Percentiles rank a stretch among this genome's conserved stretches.
Evolutionary conservation across 345 rosid genomes (phyloP).

Genomic region (Melaleuca quinquenervia): DNA sequence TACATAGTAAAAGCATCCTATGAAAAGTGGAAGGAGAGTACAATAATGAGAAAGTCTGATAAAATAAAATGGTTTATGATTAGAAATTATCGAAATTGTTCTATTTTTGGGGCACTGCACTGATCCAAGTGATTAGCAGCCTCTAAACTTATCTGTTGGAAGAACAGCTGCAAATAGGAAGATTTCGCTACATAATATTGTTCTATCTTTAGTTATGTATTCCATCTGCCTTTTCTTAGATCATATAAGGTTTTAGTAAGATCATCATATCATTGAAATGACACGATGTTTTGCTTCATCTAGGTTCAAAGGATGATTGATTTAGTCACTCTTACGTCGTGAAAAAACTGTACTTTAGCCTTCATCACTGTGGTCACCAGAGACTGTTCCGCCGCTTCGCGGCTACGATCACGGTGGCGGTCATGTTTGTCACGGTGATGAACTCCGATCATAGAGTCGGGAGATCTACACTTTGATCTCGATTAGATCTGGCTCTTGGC

Average conservation of each 20-base stretch:
- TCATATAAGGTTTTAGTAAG: neutral
- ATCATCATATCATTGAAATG: neutral
- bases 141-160: neutral
- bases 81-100: neutral
- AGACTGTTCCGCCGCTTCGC: neutral
- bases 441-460: neutral
- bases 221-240: too few species aligned
- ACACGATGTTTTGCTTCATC: neutral
- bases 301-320: too few species aligned
- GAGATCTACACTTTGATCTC: neutral
- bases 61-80: neutral
- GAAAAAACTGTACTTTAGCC: too few species aligned
- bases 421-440: neutral
- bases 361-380: neutral
- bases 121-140: neutral
- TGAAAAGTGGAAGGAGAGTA: neutral
- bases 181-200: neutral
- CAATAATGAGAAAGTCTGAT: neutral
- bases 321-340: too few species aligned
- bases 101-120: neutral
- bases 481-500: neutral
- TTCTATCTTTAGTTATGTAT: too few species aligned
- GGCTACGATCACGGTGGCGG: neutral
- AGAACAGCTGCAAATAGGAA: neutral
- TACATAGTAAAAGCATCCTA: neutral